Base-by-base conservation (phyloP, 2,329 filamentous ascomycete genomes). In the Penicillium sp. region DNA sequence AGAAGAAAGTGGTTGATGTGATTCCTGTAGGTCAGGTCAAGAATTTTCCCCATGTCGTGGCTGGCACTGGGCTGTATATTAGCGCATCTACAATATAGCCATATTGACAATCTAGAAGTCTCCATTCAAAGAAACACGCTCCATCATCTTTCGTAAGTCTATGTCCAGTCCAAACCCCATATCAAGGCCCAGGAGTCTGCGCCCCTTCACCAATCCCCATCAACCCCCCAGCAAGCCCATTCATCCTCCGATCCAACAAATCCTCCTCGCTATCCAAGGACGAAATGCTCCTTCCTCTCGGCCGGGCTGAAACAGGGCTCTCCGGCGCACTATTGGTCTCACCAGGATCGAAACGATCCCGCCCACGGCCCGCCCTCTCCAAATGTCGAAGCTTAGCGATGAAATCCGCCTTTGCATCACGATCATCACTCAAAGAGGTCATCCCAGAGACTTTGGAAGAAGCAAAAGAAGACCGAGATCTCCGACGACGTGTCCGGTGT, bases 221-320 rank as follows among this genome's bases (percentile, higher is more conserved):
- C 65, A 81, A 68, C 30, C 75, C 73, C 10, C 77, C 75, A 14
- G 76, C 75, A 47, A 81, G 62, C 1, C 78, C 78, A 51, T 77
- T 72, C 79, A 82, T 82, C 30, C 78, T 69, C 31, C 79, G 66
- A 30, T 76, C 76, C 18, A 82, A 62, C 30, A 82, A 60, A 68
- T 82, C 80, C 56, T 81, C 79, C 53, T 79, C 75, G 52, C 78
- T 81, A 4, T 75, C 77, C 50, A 82, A 62, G 53, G 77, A 79
- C 28, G 74, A 70, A 54, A 79, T 68, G 59, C 78, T 80, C 45
- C 73, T 71, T 28, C 73, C 58, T 11, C 64, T 53, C 3, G 59
- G 55, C 14, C 55, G 58, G n/a, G 57, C 38, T 4, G 43, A 44
- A 5, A 54, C 41, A 3, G 62, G 58, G 19, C 57, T 64, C 19